Evolutionary conservation across 305 asterid species (phyloP), one percentile per base, ranked within the genome.

Genomic region (Rubia occidens): DNA sequence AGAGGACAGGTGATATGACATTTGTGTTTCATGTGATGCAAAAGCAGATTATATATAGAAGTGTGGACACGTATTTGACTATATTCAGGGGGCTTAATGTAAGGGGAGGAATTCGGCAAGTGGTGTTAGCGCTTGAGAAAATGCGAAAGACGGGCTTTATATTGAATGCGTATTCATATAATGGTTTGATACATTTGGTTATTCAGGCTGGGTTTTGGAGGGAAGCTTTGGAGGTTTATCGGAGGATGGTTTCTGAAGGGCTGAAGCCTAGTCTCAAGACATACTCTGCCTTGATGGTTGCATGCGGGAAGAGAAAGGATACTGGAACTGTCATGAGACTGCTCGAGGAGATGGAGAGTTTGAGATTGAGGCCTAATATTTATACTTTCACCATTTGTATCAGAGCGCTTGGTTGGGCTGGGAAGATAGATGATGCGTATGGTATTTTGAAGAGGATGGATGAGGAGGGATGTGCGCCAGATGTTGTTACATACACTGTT

Each of bases 221-320:
- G 79, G 96, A 93, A 84, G 96, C 86, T 68, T 78, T 93, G 61
- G 69, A 73, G 70, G 76, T 84, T 11, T 87, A 90, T 76, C 85
- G 78, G 60, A 85, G 96, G 81, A 88, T 90, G 96, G 79, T 93
- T 37, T 83, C 84, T 1, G 98, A 90, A 76, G 89, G 77, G 71
- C 75, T 83, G 80, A 93, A 84, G 81, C 98, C 97, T 44, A 90
- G 96, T 77, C 96, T 90, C 76, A 93, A 93, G 82, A 84, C 97
- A 15, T 93, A 87, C 76, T 93, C 98, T 18, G 97, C 98, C 3
- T 81, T 93, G 54, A 90, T 93, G 98, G 98, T 93, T 47, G 95
- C 98, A 44, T 80, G 84, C 78, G 98, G 97, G 68, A 93, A 78
- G 82, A 82, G 84, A 78, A 83, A 89, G 68, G 97, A 93, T 70